Evolutionary conservation across 495 filamentous ascomycete species (phyloP), one percentile per base, ranked within the genome.

Genomic region (Podospora tetraspora): DNA sequence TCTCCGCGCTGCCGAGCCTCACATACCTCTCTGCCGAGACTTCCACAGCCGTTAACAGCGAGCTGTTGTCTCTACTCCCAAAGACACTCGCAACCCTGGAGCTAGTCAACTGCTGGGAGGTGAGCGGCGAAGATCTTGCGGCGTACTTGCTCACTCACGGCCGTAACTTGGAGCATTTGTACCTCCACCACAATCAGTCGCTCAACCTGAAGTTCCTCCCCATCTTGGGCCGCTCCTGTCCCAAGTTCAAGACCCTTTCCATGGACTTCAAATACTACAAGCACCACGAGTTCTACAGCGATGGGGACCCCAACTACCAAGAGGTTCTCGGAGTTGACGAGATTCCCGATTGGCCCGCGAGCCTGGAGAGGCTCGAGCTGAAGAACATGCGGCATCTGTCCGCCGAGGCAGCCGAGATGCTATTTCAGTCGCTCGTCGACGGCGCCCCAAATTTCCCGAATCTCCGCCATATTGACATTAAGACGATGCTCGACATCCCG

Each of bases 371-470:
- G 3, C 83, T 97, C 29, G 91, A 96, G 72, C 79, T 97, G 22
- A 80, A 84, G 13, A 87, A 94, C 43, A 83, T 96, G 65, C 86
- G 90, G 21, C 89, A 91, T 74, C 93, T 89, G 88, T 75, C 79
- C 3, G 79, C 81, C 2, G 76, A 79, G 16, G 84, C 86, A 3
- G 92, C 91, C 1, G 85, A 91, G 68, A 84, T 83, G 24, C 90
- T 97, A 74, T 92, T 97, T 74, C 84, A 82, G 25, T 93, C 90
- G 22, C 81, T 97, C 2, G 82, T 92, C 5, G 82, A 92, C 59
- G 85, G 85, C 29, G 91, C 93, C 0, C 79, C 83, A 1, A 77
- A 79, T 0, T 79, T 97, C 8, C 84, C 77, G 0, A 78, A 87
- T 57, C 83, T 97, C 27, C 88, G 92, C 3, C 79, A 82, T 16